Conservation (phyloP, 2,329 filamentous ascomycete species). For the Zalaria obscura region DNA sequence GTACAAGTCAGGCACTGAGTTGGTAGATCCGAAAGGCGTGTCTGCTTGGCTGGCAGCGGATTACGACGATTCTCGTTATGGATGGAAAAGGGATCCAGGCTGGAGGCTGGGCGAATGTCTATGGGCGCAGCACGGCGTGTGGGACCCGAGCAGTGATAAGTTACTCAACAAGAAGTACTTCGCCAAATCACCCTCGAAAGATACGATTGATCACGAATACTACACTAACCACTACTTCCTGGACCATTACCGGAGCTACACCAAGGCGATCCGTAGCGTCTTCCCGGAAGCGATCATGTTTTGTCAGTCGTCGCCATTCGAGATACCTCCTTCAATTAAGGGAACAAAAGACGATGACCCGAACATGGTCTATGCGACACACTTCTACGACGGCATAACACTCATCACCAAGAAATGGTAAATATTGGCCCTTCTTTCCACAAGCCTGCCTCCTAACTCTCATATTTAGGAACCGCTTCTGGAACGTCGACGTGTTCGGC, state of each 20-base stretch:
- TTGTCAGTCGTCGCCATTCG: slow-evolving; percentile 81
- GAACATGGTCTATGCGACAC: slow-evolving; percentile 81
- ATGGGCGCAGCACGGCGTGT: slow-evolving; percentile 94
- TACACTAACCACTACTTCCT: slow-evolving; percentile 91
- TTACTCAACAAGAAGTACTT: slow-evolving; percentile 83
- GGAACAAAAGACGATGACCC: slow-evolving; percentile 79
- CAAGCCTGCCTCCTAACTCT: slow-evolving; percentile 5
- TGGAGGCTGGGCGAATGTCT: slow-evolving; percentile 93
- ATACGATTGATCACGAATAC: slow-evolving; percentile 61
- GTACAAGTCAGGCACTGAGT: slow-evolving; percentile 67
- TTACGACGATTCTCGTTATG: slow-evolving; percentile 77
- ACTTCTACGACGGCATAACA: slow-evolving; percentile 95
- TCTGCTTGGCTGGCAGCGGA: slow-evolving; percentile 70
- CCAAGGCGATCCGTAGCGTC: slow-evolving; percentile 56
- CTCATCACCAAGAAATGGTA: slow-evolving; percentile 94
- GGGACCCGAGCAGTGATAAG: slow-evolving; percentile 68
- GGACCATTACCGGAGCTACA: slow-evolving; percentile 66
- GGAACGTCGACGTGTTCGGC: slow-evolving; percentile 94
- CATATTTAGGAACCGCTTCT: slow-evolving; percentile 57
- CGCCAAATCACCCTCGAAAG: slow-evolving; percentile 62
- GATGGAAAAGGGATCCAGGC: slow-evolving; percentile 71
- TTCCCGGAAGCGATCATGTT: slow-evolving; percentile 77
- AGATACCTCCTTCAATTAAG: slow-evolving; percentile 79
- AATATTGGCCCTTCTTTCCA: slow-evolving; percentile 1
- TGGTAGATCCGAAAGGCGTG: slow-evolving; percentile 80